Base-by-base conservation (phyloP, 768 basidiomycete species). In the Chalciporus sphaerocephalus region DNA sequence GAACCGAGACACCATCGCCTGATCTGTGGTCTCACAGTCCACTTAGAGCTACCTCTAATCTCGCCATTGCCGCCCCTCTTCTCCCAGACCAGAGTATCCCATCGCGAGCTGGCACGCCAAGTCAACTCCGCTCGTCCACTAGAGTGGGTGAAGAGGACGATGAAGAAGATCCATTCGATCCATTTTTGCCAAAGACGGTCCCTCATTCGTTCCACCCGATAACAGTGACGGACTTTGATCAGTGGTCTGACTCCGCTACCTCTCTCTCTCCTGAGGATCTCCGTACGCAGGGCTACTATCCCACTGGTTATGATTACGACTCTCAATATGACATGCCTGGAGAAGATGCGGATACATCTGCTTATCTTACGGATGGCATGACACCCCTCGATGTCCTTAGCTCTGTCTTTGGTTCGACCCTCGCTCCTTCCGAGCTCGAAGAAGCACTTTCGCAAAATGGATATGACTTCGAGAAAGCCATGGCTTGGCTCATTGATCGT, bases 321-420 rank as follows among this genome's bases (percentile, higher is more conserved):
- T 37, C 53, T 47, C 61, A 66, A 33, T 66, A 55, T 25, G 64
- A 66, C 40, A 51, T 50, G 16, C 53, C 58, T n/a, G 54, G 53
- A 6, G 67, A 72, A 40, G 79, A 80, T 45, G 69, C 71, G 6
- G 79, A 84, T 28, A 73, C 74, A 11, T 69, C 74, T 27, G 77
- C 79, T 25, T 72, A 80, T 67, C 76, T 91, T 40, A 87, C 85
- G 0, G 87, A 90, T 61, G 92, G 92, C 35, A 95, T 99, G 92
- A 95, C 95, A 1, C 96, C 96, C 1, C 87, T 99, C 57, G 96
- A 99, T 57, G 92, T 97, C 34, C 83, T 99, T 16, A 82, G 80
- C 60, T 92, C 90, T 34, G 90, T 99, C 30, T 99, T 99, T 61
- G 92, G 89, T 13, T 85, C 91, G 2, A 83, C 91, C 2, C 75